A percentile compares a stretch with the other conserved stretches of the same genome.
phyloP scores from a whole-genome alignment of 768 basidiomycete species.

The Galerina sulciceps region DNA sequence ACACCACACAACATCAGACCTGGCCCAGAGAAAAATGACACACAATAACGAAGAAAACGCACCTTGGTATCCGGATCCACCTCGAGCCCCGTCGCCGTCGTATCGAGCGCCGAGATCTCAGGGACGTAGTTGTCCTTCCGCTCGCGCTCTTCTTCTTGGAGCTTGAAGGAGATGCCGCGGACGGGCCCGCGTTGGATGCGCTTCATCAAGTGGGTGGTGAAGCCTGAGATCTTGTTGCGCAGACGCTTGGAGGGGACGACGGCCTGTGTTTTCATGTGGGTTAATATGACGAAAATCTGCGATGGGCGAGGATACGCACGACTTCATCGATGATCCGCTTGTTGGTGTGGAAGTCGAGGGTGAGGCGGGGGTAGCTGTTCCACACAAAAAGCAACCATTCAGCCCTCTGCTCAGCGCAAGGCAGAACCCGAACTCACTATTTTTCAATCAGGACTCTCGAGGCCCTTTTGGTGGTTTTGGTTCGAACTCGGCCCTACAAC shows the following conservation, averaged over 20 bases:
- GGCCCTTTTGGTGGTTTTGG: slow-evolving; percentile 99
- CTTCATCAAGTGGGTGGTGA: slow-evolving; percentile 99
- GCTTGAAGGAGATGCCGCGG: slow-evolving; percentile 99
- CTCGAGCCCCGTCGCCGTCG: slow-evolving; percentile 71
- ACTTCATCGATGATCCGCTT: slow-evolving; percentile 99
- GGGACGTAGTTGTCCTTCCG: slow-evolving; percentile 99
- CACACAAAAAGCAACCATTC: background rate
- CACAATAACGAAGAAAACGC: too few species aligned
- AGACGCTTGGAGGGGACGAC: slow-evolving; percentile 98
- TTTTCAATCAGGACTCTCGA: slow-evolving; percentile 99
- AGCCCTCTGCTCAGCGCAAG: background rate
- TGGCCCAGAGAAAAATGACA: too few species aligned
- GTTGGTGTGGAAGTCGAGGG: slow-evolving; percentile 99
- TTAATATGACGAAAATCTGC: too few species aligned
- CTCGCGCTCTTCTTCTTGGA: slow-evolving; percentile 99
- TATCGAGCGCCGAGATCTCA: slow-evolving; percentile 95
- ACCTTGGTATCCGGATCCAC: slow-evolving; percentile 96
- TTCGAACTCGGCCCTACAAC: slow-evolving; percentile 94
- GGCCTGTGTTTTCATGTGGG: too few species aligned
- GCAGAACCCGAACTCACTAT: too few species aligned
- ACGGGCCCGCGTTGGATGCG: slow-evolving; percentile 98
- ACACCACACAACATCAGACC: too few species aligned
- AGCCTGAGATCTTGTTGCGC: slow-evolving; percentile 99
- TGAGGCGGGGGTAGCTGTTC: slow-evolving; percentile 93
- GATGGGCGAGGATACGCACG: slow-evolving; percentile 44